Conservation (phyloP, 805 yeast genomes). For the Yarrowia sp. region DNA sequence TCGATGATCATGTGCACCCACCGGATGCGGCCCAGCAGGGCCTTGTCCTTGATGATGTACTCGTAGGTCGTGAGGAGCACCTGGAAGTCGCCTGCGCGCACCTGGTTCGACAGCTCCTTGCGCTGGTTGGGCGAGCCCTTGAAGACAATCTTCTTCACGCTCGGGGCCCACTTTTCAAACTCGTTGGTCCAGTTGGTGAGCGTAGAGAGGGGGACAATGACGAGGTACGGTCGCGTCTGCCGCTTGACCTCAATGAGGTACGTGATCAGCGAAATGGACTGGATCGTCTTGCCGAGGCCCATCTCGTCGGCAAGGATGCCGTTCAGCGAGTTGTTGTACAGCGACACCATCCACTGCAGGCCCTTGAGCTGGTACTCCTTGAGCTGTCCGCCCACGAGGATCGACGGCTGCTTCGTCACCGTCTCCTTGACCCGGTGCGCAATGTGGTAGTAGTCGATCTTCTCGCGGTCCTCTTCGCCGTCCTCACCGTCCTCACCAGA, state of each 20-base stretch:
- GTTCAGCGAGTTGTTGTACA: conserved; percentile 86
- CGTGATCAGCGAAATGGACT: conserved; percentile 82
- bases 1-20: conserved; percentile 99
- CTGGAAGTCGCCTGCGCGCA: conserved; percentile 79
- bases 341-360: conserved; percentile 97
- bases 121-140: conserved; percentile 91
- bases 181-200: conserved; percentile 94
- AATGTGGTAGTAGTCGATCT: conserved; percentile 85
- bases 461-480: conserved; percentile 52
- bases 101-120: conserved; percentile 66
- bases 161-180: conserved; percentile 97
- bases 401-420: conserved; percentile 73
- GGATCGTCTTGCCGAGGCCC: conserved; percentile 98
- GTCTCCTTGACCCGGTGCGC: conserved; percentile 86
- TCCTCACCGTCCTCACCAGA: conserved; percentile 42
- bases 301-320: conserved; percentile 98
- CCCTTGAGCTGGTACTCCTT: conserved; percentile 95
- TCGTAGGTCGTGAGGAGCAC: conserved; percentile 91
- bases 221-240: conserved; percentile 80
- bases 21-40: conserved; percentile 69
- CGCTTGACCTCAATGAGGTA: conserved; percentile 75
- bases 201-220: conserved; percentile 91
- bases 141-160: conserved; percentile 74
- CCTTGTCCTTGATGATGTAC: conserved; percentile 86
- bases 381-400: conserved; percentile 84